Evolutionary conservation across 2,329 filamentous ascomycete genomes (phyloP).

Genomic region (Ceratocystis colombiana): DNA sequence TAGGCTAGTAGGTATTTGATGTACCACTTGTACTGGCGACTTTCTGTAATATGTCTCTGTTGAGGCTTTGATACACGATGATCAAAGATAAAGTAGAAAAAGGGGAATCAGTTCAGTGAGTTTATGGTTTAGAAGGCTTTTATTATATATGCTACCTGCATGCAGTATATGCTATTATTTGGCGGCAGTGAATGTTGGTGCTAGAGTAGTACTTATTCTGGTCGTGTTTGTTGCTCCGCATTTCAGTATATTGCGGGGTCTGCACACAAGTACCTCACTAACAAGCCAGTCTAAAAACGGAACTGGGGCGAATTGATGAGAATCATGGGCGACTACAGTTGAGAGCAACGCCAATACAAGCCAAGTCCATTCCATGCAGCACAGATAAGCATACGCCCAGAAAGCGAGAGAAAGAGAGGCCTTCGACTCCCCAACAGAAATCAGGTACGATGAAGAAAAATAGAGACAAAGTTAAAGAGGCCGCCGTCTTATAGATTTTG

Average conservation of each 20-base stretch:
- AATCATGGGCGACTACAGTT: neutral
- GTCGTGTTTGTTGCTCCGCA: neutral
- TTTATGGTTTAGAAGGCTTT: too few relatives aligned
- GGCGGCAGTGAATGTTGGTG: neutral
- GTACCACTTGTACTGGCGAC: neutral
- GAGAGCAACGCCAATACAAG: too few relatives aligned
- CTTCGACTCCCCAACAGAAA: conserved; percentile 11
- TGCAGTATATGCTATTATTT: neutral
- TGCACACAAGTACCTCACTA: neutral
- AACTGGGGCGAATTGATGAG: neutral
- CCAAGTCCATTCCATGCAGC: too few relatives aligned
- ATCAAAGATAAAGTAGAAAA: too few relatives aligned
- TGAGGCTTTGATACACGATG: neutral
- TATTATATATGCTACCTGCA: neutral
- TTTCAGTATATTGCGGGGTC: neutral
- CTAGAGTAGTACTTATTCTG: neutral
- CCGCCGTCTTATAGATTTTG: neutral
- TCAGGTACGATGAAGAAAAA: neutral
- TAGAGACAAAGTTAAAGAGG: neutral
- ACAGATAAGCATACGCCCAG: too few relatives aligned
- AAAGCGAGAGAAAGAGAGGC: conserved; percentile 9
- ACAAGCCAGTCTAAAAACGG: neutral
- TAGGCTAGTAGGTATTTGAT: neutral
- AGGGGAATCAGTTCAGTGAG: too few relatives aligned
- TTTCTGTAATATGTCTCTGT: neutral